Conservation (phyloP, 371 early-diverging fungal species). For the Choanephora cucurbitarum region DNA sequence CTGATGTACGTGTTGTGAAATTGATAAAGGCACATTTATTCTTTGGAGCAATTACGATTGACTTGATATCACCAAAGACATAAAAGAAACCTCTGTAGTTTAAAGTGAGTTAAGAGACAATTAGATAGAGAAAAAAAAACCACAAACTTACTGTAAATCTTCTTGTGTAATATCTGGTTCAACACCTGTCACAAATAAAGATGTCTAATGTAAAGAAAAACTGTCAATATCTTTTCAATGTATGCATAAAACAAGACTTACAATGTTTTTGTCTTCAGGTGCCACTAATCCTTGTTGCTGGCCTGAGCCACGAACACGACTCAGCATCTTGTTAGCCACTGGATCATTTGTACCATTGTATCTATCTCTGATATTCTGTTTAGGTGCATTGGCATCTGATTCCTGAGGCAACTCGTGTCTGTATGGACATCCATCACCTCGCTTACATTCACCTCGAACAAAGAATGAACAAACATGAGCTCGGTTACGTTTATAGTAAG, state of each 20-base stretch:
- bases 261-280: slow-evolving; percentile 72
- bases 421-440: slow-evolving; percentile 92
- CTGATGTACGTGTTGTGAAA: slow-evolving; percentile 72
- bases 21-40: slow-evolving; percentile 90
- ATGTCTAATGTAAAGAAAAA: slow-evolving; percentile 50
- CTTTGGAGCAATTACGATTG: slow-evolving; percentile 78
- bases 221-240: not conserved
- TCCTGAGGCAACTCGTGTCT: slow-evolving; percentile 90
- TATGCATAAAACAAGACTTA: too few species aligned
- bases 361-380: slow-evolving; percentile 92
- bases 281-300: slow-evolving; percentile 39
- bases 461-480: slow-evolving; percentile 95
- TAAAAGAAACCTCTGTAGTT: slow-evolving; percentile 67
- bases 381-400: slow-evolving; percentile 67
- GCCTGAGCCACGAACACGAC: slow-evolving; percentile 40
- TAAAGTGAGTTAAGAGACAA: not conserved
- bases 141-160: slow-evolving; percentile 60
- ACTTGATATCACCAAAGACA: slow-evolving; percentile 87
- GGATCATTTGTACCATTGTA: slow-evolving; percentile 94
- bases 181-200: slow-evolving; percentile 79
- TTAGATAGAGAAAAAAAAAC: too few species aligned
- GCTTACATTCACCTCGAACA: slow-evolving; percentile 90
- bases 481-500: slow-evolving; percentile 90
- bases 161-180: slow-evolving; percentile 66
- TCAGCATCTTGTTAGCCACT: slow-evolving; percentile 85